Percentiles rank a stretch among this genome's conserved stretches.
Evolutionary conservation across 371 early-diverging fungal species (phyloP).

Genomic region (Ecytonucleospora hepatopenaei): DNA sequence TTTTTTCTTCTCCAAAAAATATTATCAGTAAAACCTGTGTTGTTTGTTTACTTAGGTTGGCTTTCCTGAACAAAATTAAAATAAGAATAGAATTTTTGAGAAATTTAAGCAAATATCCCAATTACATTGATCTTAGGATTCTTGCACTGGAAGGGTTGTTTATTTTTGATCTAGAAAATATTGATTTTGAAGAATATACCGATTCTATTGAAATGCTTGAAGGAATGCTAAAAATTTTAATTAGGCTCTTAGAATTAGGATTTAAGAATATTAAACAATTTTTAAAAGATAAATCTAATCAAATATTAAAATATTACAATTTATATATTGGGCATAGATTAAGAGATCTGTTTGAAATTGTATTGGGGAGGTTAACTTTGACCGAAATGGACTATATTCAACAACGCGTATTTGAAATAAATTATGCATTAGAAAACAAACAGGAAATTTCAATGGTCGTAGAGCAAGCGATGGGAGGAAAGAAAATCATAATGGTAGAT

Average conservation of each 20-base stretch:
- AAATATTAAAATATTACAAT: background rate
- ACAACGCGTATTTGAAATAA: background rate
- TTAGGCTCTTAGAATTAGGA: conserved; percentile 6
- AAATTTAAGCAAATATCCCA: conserved; percentile 32
- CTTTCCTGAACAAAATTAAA: conserved; percentile 32
- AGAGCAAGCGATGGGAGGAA: background rate
- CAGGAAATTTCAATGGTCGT: background rate
- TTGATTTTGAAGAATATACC: conserved; percentile 3
- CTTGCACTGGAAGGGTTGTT: conserved; percentile 51
- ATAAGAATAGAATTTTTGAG: conserved; percentile 35
- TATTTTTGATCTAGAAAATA: conserved; percentile 14
- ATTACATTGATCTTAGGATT: conserved; percentile 50
- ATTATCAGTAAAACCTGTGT: conserved; percentile 43
- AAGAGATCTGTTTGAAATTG: background rate
- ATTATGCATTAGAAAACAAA: conserved; percentile 1
- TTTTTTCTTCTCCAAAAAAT: conserved; percentile 56
- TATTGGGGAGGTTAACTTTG: background rate
- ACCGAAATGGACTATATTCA: background rate
- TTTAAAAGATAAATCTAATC: background rate
- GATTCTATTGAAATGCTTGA: conserved; percentile 10
- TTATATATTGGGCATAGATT: background rate
- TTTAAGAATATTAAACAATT: background rate
- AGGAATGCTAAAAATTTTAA: conserved; percentile 10
- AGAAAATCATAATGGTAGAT: background rate
- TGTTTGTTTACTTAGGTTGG: conserved; percentile 43